Percentiles rank a stretch among this genome's conserved stretches.
Conservation (phyloP, 1,284 basidiomycete genomes). For the Agaricales sp. region DNA sequence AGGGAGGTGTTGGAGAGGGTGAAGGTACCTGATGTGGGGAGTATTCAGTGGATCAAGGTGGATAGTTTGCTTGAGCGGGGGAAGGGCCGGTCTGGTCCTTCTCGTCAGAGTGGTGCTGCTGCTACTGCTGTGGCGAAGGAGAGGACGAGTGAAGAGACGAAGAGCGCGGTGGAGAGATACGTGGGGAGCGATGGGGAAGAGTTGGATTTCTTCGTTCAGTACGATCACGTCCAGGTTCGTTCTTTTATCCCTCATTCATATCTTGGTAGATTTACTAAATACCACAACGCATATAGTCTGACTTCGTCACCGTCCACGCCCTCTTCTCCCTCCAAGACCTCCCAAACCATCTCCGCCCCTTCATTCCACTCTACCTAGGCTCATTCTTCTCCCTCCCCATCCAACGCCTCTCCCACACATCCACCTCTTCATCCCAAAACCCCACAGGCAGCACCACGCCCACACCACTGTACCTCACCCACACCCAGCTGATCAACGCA, state of each 20-base stretch:
- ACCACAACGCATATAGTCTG: slow-evolving; percentile 48
- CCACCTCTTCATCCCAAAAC: slow-evolving; percentile 29
- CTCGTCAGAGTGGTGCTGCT: too few species aligned
- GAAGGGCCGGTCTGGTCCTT: slow-evolving; percentile 35
- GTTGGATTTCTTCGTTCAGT: slow-evolving; percentile 88
- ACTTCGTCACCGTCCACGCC: slow-evolving; percentile 81
- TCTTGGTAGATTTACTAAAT: slow-evolving; percentile 1
- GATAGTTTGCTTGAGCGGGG: slow-evolving; percentile 66
- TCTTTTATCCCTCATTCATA: slow-evolving; percentile 1
- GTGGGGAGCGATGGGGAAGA: slow-evolving; percentile 60
- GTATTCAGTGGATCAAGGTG: slow-evolving; percentile 93
- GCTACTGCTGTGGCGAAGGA: slow-evolving; percentile 17
- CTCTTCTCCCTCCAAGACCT: slow-evolving; percentile 69
- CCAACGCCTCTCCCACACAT: slow-evolving; percentile 45
- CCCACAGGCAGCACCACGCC: too few species aligned
- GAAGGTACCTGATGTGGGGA: slow-evolving; percentile 80
- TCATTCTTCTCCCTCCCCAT: slow-evolving; percentile 90
- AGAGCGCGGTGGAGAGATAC: slow-evolving; percentile 39
- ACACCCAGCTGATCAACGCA: slow-evolving; percentile 87
- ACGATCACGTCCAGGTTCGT: slow-evolving; percentile 73
- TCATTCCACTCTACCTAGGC: slow-evolving; percentile 76
- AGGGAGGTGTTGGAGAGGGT: slow-evolving; percentile 73
- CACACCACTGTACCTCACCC: slow-evolving; percentile 59
- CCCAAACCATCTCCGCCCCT: slow-evolving; percentile 70
- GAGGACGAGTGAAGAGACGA: slow-evolving; percentile 10